A percentile compares a stretch with the other conserved stretches of the same genome.
phyloP scores from a whole-genome alignment of 257 asterid genomes.

The Ocimum tenuiflorum region DNA sequence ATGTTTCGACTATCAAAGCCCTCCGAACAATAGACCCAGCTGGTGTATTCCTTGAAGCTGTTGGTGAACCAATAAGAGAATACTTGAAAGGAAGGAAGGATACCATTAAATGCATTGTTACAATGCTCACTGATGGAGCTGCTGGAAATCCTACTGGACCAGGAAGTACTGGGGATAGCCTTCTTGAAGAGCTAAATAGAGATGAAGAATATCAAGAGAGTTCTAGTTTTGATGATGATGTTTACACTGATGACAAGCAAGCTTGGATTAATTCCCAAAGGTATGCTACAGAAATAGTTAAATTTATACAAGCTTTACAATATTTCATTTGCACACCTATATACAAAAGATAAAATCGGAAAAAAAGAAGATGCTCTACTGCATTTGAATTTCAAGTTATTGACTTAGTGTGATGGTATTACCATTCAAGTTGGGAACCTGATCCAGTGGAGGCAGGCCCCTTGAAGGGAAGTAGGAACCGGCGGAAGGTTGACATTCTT shows the following conservation, averaged over 20 bases:
- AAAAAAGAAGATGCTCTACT: background rate
- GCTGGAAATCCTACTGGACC: conserved; percentile 74
- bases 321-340: background rate
- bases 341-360: background rate
- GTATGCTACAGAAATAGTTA: conserved; percentile 28
- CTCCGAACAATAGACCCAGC: conserved; percentile 98
- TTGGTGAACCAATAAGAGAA: conserved; percentile 94
- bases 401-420: conserved; percentile 30
- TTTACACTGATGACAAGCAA: conserved; percentile 75
- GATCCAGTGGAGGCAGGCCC: conserved; percentile 97
- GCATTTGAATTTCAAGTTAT: conserved; percentile 18
- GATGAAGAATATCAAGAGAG: conserved; percentile 95
- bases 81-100: conserved; percentile 95
- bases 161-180: conserved; percentile 84
- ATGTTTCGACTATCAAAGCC: conserved; percentile 91
- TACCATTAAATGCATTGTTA: conserved; percentile 88
- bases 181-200: conserved; percentile 91
- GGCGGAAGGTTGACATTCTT: conserved; percentile 90
- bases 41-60: conserved; percentile 94
- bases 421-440: conserved; percentile 81
- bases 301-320: background rate
- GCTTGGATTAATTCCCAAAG: conserved; percentile 88
- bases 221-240: conserved; percentile 60
- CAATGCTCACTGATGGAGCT: conserved; percentile 97
- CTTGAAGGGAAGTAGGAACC: conserved; percentile 65